Percentiles rank a stretch among this genome's conserved stretches.
Conservation (phyloP, 345 rosid genomes). For the Triadica sebifera region DNA sequence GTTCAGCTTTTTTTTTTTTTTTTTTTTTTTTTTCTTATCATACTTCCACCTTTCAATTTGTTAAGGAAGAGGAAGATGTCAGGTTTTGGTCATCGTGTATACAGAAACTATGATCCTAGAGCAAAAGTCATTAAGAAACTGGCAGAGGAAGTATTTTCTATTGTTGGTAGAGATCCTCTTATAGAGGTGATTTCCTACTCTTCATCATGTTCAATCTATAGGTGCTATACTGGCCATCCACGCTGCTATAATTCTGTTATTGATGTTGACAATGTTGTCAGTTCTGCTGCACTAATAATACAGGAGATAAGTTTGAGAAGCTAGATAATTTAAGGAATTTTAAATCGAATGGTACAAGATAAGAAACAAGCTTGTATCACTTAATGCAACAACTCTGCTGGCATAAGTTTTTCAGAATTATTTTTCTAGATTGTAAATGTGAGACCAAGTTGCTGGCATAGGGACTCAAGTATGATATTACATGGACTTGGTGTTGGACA, state of each 20-base stretch:
- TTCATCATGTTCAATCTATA: not conserved
- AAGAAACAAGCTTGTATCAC: not conserved
- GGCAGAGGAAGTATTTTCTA: constrained; percentile 93
- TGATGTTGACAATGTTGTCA: not conserved
- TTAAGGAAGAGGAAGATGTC: constrained; percentile 94
- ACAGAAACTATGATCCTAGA: constrained; percentile 96
- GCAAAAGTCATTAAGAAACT: constrained; percentile 89
- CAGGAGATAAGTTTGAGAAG: not conserved
- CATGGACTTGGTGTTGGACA: too few relatives aligned
- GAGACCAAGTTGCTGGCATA: not conserved
- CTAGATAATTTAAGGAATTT: not conserved
- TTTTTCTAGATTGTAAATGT: not conserved
- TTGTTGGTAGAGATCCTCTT: constrained; percentile 96
- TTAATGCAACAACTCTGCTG: not conserved
- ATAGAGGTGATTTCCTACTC: constrained; percentile 64
- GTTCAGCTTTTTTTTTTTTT: too few relatives aligned
- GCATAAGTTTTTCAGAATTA: not conserved
- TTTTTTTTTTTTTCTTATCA: too few relatives aligned
- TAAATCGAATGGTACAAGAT: not conserved
- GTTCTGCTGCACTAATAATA: not conserved
- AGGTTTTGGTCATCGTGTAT: constrained; percentile 97
- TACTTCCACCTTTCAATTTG: constrained; percentile 1
- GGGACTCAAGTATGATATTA: not conserved
- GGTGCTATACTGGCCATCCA: not conserved
- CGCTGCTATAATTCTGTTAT: not conserved